A percentile compares a stretch with the other conserved stretches of the same genome.
Conservation (phyloP, 176 grass and related monocot genomes). For the Carex myosuroides region DNA sequence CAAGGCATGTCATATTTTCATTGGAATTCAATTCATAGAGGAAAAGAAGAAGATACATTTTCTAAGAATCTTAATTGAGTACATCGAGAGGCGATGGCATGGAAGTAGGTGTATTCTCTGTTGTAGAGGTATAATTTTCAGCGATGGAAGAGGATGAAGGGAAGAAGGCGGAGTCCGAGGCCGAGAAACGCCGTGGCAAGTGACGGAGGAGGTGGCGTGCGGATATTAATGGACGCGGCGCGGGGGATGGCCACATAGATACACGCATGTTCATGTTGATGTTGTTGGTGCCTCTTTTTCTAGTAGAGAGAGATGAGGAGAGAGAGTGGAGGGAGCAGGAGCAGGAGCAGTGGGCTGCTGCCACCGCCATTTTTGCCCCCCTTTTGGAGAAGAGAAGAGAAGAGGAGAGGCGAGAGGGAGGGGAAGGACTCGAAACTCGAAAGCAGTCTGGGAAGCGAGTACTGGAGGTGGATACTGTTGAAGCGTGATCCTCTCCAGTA, state of each 20-base stretch:
- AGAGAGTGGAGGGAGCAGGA: neutral
- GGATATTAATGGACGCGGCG: neutral
- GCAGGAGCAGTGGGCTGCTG: constrained; percentile 11
- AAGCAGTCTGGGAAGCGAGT: neutral
- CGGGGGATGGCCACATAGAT: neutral
- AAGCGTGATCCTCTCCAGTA: neutral
- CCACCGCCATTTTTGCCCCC: constrained; percentile 8
- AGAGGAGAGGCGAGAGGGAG: neutral
- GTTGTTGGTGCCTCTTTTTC: neutral
- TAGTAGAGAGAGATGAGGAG: neutral
- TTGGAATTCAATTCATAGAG: neutral
- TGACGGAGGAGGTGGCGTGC: constrained; percentile 15
- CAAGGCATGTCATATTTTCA: neutral
- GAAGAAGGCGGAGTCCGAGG: neutral
- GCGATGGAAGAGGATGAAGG: neutral
- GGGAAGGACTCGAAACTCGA: neutral
- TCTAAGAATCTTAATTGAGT: neutral
- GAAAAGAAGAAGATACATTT: neutral
- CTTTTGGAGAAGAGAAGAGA: neutral
- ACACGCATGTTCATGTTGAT: neutral
- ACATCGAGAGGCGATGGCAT: constrained; percentile 11
- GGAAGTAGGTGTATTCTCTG: neutral
- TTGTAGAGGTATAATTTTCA: neutral
- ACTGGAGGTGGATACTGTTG: constrained; percentile 5
- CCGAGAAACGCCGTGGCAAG: neutral